These are phyloP conservation scores for Solanum microdontum DNA, from an alignment of 257 asterid genomes.

Conservation along the genomic window DNA sequence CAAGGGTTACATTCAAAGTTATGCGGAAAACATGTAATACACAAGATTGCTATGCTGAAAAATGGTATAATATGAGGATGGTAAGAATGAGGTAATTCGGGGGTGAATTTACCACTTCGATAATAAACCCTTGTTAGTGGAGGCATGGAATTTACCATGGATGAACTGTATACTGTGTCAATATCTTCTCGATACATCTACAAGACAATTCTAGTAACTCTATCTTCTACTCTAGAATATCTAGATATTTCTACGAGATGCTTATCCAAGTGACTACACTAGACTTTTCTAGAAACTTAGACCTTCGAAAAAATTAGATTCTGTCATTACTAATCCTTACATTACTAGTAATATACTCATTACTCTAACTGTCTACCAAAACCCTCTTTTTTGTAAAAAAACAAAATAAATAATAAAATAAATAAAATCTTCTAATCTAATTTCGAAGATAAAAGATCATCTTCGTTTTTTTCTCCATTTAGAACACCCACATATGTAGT, in stretches of 20 bases:
- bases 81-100: too few species aligned
- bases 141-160: too few species aligned
- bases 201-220: neutral
- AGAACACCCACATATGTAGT: neutral
- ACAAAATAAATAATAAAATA: too few species aligned
- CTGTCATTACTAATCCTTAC: neutral
- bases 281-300: neutral
- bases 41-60: too few species aligned
- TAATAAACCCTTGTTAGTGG: too few species aligned
- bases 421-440: neutral
- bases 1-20: neutral
- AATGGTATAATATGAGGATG: too few species aligned
- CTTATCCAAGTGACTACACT: too few species aligned
- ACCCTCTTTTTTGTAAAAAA: too few species aligned
- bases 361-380: neutral
- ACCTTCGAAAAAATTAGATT: neutral
- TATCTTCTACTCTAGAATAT: neutral
- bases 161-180: neutral
- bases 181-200: neutral
- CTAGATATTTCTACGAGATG: neutral
- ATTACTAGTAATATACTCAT: too few species aligned
- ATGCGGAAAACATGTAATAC: neutral
- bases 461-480: neutral
- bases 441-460: neutral
- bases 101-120: too few species aligned